Conservation (phyloP, 257 asterid species). For the Fraxinus excelsior region DNA sequence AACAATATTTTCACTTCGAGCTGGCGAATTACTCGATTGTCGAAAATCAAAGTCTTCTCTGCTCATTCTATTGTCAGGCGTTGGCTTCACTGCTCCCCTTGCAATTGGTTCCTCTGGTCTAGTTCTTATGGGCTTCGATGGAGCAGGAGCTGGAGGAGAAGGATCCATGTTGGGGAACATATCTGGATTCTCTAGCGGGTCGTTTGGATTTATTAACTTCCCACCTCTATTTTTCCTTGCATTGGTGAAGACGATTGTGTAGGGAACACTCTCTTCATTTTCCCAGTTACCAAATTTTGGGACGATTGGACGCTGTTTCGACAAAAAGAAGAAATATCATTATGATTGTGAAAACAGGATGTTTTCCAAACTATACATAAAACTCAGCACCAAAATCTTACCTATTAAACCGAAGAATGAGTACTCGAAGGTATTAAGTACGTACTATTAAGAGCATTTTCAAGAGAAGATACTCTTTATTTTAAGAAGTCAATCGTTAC, state of each 20-base stretch:
- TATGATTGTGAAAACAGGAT: too few species aligned
- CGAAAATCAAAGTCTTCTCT: too few species aligned
- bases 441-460: too few species aligned
- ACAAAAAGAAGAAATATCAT: neutral
- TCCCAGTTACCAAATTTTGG: slow-evolving; percentile 54
- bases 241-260: slow-evolving; percentile 39
- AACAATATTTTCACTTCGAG: slow-evolving; percentile 16
- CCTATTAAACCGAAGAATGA: too few species aligned
- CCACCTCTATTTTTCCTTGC: slow-evolving; percentile 50
- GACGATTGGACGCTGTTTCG: slow-evolving; percentile 37
- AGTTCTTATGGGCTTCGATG: slow-evolving; percentile 22
- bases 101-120: slow-evolving; percentile 40
- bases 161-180: slow-evolving; percentile 39
- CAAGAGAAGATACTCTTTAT: too few species aligned
- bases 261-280: slow-evolving; percentile 34
- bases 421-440: too few species aligned
- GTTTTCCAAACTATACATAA: too few species aligned
- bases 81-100: too few species aligned
- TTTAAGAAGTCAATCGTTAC: too few species aligned
- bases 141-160: slow-evolving; percentile 32
- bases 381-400: too few species aligned
- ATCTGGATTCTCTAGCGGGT: slow-evolving; percentile 68
- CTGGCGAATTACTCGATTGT: too few species aligned
- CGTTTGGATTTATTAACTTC: slow-evolving; percentile 68
- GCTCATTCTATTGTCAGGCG: too few species aligned